Evolutionary conservation across 345 rosid genomes (phyloP).

Genomic region (Anacardium occidentale): DNA sequence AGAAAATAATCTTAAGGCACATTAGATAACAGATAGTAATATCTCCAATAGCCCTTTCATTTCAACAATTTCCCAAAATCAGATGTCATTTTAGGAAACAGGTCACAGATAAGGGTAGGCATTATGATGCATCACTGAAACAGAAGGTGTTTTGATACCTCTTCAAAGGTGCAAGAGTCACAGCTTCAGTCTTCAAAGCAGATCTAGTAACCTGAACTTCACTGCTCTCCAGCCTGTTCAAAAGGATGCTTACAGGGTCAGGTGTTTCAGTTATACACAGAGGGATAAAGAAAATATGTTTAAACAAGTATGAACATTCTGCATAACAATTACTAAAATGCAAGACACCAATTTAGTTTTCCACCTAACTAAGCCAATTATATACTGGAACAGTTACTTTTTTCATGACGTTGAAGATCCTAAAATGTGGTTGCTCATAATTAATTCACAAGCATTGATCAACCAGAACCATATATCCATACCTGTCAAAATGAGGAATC

Average conservation of each 20-base stretch:
- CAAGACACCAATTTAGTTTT: not conserved
- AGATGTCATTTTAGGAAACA: not conserved
- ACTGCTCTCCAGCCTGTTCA: constrained; percentile 34
- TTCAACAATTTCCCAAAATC: not conserved
- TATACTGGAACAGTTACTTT: not conserved
- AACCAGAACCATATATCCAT: constrained; percentile 16
- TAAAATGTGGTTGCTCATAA: not conserved
- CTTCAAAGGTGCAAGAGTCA: constrained; percentile 51
- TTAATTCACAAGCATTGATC: constrained; percentile 6
- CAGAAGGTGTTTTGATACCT: constrained; percentile 43
- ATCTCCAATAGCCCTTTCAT: not conserved
- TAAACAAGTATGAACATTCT: not conserved
- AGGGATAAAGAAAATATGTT: not conserved
- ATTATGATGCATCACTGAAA: constrained; percentile 3
- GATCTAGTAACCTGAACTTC: constrained; percentile 26
- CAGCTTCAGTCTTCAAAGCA: constrained; percentile 42
- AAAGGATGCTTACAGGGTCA: constrained; percentile 16
- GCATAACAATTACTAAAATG: not conserved
- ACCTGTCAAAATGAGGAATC: constrained; percentile 68
- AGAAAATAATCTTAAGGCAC: not conserved
- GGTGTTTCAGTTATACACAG: not conserved
- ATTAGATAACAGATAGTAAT: not conserved
- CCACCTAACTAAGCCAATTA: not conserved
- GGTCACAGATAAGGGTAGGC: not conserved
- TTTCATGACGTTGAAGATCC: not conserved